Evolutionary conservation across 257 asterid genomes (phyloP).

Genomic region (Anisodus acutangulus): DNA sequence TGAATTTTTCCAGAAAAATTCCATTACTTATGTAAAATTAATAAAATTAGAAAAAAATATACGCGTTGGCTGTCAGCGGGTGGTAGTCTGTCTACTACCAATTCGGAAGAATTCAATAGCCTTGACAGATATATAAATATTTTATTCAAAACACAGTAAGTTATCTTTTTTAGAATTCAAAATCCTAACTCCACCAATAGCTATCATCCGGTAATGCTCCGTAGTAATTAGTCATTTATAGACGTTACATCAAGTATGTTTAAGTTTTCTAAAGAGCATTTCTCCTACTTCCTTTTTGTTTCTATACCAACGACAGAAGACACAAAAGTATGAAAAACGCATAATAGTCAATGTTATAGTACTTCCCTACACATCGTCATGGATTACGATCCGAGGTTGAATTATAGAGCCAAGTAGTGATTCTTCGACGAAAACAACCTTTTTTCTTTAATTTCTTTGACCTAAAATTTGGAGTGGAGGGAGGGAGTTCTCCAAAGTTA

Average conservation of each 20-base stretch:
- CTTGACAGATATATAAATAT: background rate
- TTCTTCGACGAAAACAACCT: background rate
- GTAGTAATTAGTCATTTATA: background rate
- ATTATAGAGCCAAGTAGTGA: background rate
- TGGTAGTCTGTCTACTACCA: too few species aligned
- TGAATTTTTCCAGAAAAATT: too few species aligned
- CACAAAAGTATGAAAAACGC: slow-evolving; percentile 11
- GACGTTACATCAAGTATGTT: background rate
- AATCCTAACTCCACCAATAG: background rate
- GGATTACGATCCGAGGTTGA: background rate
- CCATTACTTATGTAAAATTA: background rate
- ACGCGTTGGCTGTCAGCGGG: background rate
- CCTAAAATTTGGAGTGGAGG: background rate
- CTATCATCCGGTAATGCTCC: background rate
- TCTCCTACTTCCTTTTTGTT: background rate
- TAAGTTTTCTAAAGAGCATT: background rate
- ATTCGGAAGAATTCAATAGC: background rate
- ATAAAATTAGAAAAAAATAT: too few species aligned
- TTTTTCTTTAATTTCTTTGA: background rate
- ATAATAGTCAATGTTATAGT: background rate
- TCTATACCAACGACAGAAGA: background rate
- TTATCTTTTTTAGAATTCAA: background rate
- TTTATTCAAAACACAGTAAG: background rate
- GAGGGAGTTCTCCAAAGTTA: background rate
- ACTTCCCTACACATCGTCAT: background rate